Evolutionary conservation across 306 rosid species (phyloP), one percentile per base, ranked within the genome.

Genomic region (Cyclanthera cordifolia): DNA sequence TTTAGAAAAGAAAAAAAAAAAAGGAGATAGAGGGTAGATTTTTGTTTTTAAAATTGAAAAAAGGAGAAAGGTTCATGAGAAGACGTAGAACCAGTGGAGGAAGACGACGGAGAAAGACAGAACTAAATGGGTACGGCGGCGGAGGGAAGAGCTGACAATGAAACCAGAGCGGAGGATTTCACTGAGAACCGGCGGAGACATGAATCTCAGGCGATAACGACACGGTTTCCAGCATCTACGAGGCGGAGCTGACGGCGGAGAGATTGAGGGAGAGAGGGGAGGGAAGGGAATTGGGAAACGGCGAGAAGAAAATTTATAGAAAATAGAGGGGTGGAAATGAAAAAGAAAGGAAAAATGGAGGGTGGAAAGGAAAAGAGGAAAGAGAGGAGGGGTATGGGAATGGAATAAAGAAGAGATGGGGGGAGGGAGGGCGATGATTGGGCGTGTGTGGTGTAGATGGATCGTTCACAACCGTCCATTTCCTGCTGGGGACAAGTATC

Each of bases 161-260:
- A 82, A 82, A 74, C 89, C 93, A 2, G 89, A 84, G 54, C 81
- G 87, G 52, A 87, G 89, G 79, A 84, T 82, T 80, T 87, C 93
- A 79, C 87, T 82, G 10, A 87, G 79, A 73, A 87, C 87, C 15
- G 93, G 30, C 30, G 30, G 93, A 84, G 93, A 82, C 93, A 87
- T 87, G 58, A 84, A 84, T 76, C 48, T 78, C 73, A 82, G 59
- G 71, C 84, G 74, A 79, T 53, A 77, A 79, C 23, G 67, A 65
- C 23, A 17, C 72, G 41, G 63, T 50, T 57, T 69, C 32, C 66
- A 67, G 78, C 82, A 82, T 80, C 72, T 25, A 10, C 2, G 30
- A 7, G n/a, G n/a, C n/a, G n/a, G n/a, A n/a, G n/a, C n/a, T n/a
- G n/a, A n/a, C n/a, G n/a, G n/a, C n/a, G n/a, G 28, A 19, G 50